A percentile compares a stretch with the other conserved stretches of the same genome.
Conservation (phyloP, 1,284 basidiomycete species). For the Boletus holoroseus region DNA sequence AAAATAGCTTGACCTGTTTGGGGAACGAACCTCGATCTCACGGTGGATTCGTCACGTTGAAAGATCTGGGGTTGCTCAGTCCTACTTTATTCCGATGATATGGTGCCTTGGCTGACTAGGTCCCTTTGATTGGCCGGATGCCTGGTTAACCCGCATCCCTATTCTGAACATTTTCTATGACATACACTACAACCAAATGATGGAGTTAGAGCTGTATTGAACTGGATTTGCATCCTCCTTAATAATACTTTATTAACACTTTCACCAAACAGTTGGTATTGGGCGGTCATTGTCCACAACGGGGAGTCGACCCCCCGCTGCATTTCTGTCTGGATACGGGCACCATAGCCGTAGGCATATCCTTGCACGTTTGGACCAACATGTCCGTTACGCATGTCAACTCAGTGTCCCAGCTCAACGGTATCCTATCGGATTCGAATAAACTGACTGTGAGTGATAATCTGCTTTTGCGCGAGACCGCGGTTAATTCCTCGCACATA, state of each 20-base stretch:
- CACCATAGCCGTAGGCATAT: too few species aligned
- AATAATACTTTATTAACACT: too few species aligned
- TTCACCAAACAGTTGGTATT: not conserved
- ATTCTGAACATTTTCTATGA: not conserved
- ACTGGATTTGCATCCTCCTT: constrained; percentile 1
- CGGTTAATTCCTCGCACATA: constrained; percentile 25
- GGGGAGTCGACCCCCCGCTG: not conserved
- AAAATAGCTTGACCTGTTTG: constrained; percentile 17
- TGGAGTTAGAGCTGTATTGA: constrained; percentile 11
- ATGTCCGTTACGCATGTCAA: constrained; percentile 61
- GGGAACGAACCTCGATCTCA: not conserved
- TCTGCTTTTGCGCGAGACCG: not conserved
- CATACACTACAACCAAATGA: not conserved
- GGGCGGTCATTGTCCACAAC: not conserved
- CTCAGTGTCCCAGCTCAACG: constrained; percentile 57
- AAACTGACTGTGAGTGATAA: constrained; percentile 54
- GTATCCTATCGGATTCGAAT: constrained; percentile 53
- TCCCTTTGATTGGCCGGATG: not conserved
- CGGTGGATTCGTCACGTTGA: constrained; percentile 1
- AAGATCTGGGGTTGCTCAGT: not conserved
- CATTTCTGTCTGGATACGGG: too few species aligned
- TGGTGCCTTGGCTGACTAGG: not conserved
- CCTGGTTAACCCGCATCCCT: not conserved
- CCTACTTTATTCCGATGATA: constrained; percentile 3
- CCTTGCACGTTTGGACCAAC: not conserved